phyloP scores from a whole-genome alignment of 768 basidiomycete genomes.

The Trametes maxima region DNA sequence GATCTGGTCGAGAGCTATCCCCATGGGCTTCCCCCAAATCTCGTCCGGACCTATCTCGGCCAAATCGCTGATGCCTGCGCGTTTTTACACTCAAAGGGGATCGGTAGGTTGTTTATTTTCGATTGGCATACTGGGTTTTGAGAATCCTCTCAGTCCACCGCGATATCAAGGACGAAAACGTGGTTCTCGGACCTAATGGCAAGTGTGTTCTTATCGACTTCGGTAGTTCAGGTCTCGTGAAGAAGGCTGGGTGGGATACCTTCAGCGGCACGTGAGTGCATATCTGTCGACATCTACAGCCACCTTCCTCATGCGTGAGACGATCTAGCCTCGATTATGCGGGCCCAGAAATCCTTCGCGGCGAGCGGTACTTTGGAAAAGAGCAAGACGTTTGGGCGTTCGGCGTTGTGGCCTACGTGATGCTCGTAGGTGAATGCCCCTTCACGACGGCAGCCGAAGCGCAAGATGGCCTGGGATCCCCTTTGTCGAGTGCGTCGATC shows the following conservation, averaged over 20 bases:
- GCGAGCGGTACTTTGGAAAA: conserved; percentile 92
- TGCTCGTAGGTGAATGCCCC: conserved; percentile 90
- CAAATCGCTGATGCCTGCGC: conserved; percentile 90
- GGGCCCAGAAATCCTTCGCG: conserved; percentile 93
- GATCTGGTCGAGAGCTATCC: conserved; percentile 92
- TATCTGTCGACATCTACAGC: conserved; percentile 4
- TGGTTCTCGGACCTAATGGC: conserved; percentile 78
- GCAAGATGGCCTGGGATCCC: conserved; percentile 77
- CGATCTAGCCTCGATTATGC: conserved; percentile 82
- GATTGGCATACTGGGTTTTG: neutral
- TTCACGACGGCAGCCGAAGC: conserved; percentile 91
- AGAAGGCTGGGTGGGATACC: conserved; percentile 85
- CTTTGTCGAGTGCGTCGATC: conserved; percentile 76
- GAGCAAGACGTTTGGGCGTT: conserved; percentile 99
- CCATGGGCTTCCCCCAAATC: conserved; percentile 73
- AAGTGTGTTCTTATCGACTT: conserved; percentile 95
- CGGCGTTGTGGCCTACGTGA: conserved; percentile 94
- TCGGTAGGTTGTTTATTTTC: conserved; percentile 56
- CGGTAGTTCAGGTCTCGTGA: conserved; percentile 87
- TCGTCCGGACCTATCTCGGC: conserved; percentile 82
- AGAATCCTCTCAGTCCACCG: conserved; percentile 71
- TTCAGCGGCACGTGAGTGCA: conserved; percentile 87
- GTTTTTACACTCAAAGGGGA: conserved; percentile 90
- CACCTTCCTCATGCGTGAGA: conserved; percentile 23
- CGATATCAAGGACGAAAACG: conserved; percentile 98